Conservation (phyloP, 495 filamentous ascomycete genomes). For the Tuber umbilicatum region DNA sequence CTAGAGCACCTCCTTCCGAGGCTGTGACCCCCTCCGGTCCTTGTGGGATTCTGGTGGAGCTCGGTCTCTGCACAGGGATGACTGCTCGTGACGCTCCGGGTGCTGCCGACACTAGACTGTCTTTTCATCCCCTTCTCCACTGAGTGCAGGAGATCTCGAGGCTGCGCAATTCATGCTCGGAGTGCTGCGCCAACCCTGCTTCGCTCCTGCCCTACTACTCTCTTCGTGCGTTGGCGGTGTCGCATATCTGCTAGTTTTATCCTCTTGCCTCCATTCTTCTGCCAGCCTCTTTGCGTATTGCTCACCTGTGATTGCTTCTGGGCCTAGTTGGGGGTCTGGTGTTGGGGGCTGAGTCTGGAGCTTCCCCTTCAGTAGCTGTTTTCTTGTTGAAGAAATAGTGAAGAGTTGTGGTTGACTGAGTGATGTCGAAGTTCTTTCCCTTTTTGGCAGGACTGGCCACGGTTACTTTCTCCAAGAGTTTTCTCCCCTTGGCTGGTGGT, state of each 20-base stretch:
- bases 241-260: slow-evolving; percentile 19
- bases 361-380: slow-evolving; percentile 19
- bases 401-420: slow-evolving; percentile 56
- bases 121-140: neutral
- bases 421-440: slow-evolving; percentile 61
- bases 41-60: neutral
- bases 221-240: slow-evolving; percentile 7
- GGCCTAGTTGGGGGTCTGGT: slow-evolving; percentile 11
- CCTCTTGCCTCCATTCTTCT: slow-evolving; percentile 61
- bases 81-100: neutral
- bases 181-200: slow-evolving; percentile 10
- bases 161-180: neutral
- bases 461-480: slow-evolving; percentile 8
- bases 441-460: slow-evolving; percentile 83
- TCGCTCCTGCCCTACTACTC: slow-evolving; percentile 21
- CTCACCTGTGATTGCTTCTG: slow-evolving; percentile 56
- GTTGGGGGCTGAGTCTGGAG: slow-evolving; percentile 38
- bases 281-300: slow-evolving; percentile 68
- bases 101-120: neutral
- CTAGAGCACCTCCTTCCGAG: neutral
- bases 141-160: neutral
- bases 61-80: neutral
- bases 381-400: slow-evolving; percentile 79
- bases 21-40: slow-evolving; percentile 1
- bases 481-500: neutral